A percentile compares a stretch with the other conserved stretches of the same genome.
Evolutionary conservation across 345 rosid genomes (phyloP).

Genomic region (Acer negundo): DNA sequence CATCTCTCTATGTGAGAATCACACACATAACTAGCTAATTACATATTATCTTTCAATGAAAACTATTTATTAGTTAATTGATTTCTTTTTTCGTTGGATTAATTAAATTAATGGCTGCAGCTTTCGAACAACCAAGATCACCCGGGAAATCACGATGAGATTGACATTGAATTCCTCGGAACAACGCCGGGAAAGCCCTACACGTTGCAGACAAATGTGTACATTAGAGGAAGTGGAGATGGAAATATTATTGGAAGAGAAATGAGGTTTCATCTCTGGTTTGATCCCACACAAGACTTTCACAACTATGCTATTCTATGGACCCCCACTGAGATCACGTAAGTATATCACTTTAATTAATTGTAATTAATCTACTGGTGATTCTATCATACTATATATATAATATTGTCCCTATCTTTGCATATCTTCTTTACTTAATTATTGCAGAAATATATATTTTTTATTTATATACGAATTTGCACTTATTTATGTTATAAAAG

Average conservation of each 20-base stretch:
- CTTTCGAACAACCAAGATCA: constrained; percentile 84
- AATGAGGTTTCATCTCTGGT: constrained; percentile 79
- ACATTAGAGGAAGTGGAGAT: constrained; percentile 90
- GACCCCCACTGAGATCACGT: constrained; percentile 76
- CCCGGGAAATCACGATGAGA: constrained; percentile 86
- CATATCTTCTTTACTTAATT: background rate
- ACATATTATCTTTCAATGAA: too few relatives aligned
- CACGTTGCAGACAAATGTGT: constrained; percentile 87
- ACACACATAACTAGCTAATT: too few relatives aligned
- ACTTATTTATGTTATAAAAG: too few relatives aligned
- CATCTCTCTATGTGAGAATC: constrained; percentile 68
- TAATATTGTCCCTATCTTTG: background rate
- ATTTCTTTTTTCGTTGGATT: background rate
- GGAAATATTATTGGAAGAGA: constrained; percentile 76
- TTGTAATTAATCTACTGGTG: background rate
- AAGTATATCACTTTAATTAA: constrained; percentile 21
- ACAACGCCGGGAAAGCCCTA: constrained; percentile 73
- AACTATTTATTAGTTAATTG: background rate
- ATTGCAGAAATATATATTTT: background rate
- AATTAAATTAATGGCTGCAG: constrained; percentile 27
- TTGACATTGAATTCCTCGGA: constrained; percentile 91
- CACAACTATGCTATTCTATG: constrained; percentile 78
- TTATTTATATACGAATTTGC: background rate
- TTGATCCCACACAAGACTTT: constrained; percentile 81
- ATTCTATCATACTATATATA: background rate